phyloP scores from a whole-genome alignment of 2,329 filamentous ascomycete species.

The Fusarium coicis region DNA sequence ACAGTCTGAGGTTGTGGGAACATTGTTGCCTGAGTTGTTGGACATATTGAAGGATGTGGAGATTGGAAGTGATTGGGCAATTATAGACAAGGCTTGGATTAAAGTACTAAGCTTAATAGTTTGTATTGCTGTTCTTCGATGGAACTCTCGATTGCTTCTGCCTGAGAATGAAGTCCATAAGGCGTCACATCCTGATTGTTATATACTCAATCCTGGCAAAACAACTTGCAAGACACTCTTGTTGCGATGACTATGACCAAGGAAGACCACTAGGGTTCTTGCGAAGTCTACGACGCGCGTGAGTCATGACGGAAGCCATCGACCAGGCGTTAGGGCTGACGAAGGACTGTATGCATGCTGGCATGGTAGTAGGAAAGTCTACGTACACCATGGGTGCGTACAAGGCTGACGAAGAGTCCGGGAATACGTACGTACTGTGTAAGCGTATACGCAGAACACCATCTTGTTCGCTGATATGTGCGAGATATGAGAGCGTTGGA shows the following conservation, averaged over 20 bases:
- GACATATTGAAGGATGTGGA: slow-evolving; percentile 14
- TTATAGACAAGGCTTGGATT: background rate
- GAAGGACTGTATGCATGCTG: background rate
- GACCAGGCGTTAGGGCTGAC: slow-evolving; percentile 14
- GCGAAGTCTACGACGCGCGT: slow-evolving; percentile 31
- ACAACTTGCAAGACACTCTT: background rate
- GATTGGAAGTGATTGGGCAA: background rate
- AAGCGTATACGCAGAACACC: slow-evolving; percentile 4
- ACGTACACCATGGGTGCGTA: slow-evolving; percentile 15
- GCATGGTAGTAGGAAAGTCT: background rate
- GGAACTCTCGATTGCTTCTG: slow-evolving; percentile 13
- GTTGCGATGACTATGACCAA: background rate
- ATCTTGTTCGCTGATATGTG: background rate
- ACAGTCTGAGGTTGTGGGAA: slow-evolving; percentile 26
- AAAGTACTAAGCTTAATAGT: slow-evolving; percentile 11
- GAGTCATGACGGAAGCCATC: slow-evolving; percentile 40
- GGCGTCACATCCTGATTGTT: slow-evolving; percentile 1
- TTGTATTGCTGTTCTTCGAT: background rate
- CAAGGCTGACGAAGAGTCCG: slow-evolving; percentile 29
- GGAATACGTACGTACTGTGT: slow-evolving; percentile 2
- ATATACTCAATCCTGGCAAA: slow-evolving; percentile 37
- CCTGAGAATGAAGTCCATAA: slow-evolving; percentile 12
- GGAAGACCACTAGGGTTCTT: background rate
- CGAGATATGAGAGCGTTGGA: background rate
- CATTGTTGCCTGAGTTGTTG: slow-evolving; percentile 23